These are phyloP conservation scores for Polymyxa betae DNA, from an alignment of 208 protist species.

Conservation along the genomic window DNA sequence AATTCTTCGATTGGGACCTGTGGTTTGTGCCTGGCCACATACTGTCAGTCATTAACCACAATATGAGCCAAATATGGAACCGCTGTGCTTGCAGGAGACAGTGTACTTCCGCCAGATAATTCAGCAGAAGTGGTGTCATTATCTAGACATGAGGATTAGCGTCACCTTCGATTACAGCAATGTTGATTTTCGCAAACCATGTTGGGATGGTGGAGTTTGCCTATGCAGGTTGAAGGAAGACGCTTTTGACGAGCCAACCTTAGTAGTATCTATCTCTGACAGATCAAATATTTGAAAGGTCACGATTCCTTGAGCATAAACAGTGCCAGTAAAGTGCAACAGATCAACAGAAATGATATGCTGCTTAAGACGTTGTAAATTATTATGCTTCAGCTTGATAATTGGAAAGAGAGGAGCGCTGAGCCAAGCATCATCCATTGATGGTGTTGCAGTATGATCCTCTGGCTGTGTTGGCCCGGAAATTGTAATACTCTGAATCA, in stretches of 20 bases:
- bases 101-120: too few species aligned
- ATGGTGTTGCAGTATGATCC: not conserved
- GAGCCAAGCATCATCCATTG: slow-evolving; percentile 34
- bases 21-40: too few species aligned
- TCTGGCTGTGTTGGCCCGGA: not conserved
- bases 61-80: not conserved
- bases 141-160: too few species aligned
- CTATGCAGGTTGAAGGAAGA: not conserved
- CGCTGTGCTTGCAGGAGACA: too few species aligned
- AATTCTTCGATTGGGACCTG: too few species aligned
- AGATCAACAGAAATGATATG: slow-evolving; percentile 49
- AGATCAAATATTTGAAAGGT: slow-evolving; percentile 9
- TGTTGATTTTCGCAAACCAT: too few species aligned
- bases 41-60: too few species aligned
- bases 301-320: not conserved
- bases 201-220: not conserved
- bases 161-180: too few species aligned
- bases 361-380: not conserved
- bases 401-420: not conserved
- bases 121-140: too few species aligned
- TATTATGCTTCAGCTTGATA: slow-evolving; percentile 49
- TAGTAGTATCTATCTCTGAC: too few species aligned
- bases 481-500: not conserved
- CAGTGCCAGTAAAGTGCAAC: not conserved
- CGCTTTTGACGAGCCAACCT: too few species aligned